Conservation (phyloP, 495 filamentous ascomycete species). For the Trichodelitschia bisporula region DNA sequence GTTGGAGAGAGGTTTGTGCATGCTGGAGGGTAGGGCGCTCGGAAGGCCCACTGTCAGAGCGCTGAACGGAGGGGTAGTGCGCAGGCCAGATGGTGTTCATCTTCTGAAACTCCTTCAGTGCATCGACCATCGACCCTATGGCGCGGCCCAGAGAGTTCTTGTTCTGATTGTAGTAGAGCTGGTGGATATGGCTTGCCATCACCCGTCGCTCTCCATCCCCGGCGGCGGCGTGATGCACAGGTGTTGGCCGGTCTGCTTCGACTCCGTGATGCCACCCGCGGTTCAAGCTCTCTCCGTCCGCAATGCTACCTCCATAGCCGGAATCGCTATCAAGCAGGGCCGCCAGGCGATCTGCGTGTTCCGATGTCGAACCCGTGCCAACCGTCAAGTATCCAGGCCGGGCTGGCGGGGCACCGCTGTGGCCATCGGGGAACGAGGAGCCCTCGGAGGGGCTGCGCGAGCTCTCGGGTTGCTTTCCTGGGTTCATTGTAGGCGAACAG, state of each 20-base stretch:
- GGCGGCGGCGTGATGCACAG: conserved; percentile 27
- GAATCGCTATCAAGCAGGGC: conserved; percentile 59
- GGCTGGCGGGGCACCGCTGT: too few relatives aligned
- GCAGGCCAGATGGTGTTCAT: conserved; percentile 85
- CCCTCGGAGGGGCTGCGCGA: too few relatives aligned
- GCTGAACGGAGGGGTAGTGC: conserved; percentile 71
- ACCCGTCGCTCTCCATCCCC: conserved; percentile 34
- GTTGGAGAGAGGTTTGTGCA: conserved; percentile 14
- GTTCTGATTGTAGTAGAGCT: conserved; percentile 65
- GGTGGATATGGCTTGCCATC: conserved; percentile 46
- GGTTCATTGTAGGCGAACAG: too few relatives aligned
- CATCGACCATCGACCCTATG: conserved; percentile 65
- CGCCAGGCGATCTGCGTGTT: conserved; percentile 44
- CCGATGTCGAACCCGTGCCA: conserved; percentile 54
- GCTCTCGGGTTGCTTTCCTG: too few relatives aligned
- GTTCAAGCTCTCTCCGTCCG: conserved; percentile 23
- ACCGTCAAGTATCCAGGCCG: conserved; percentile 65
- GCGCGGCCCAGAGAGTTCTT: conserved; percentile 60
- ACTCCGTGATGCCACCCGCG: conserved; percentile 35
- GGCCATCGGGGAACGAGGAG: too few relatives aligned
- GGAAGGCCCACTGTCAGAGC: conserved; percentile 7
- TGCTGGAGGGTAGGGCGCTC: conserved; percentile 16
- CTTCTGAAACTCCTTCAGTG: conserved; percentile 53
- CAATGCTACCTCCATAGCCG: conserved; percentile 64
- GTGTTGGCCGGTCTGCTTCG: conserved; percentile 41